These are phyloP conservation scores for Pholiota conissans DNA, from an alignment of 768 basidiomycete genomes.

Conservation along the genomic window DNA sequence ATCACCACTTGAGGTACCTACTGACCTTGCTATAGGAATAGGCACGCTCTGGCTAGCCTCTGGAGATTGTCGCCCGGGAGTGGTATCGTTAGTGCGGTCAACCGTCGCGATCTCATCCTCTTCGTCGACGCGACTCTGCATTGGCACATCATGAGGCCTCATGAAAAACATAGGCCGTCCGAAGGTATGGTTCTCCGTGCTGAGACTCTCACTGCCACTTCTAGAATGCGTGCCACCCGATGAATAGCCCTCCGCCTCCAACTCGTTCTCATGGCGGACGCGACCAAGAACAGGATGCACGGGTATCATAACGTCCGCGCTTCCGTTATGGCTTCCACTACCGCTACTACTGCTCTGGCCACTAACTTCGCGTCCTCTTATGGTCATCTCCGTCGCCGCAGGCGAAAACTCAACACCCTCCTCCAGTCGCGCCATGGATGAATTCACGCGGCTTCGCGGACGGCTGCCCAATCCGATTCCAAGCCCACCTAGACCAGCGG, in stretches of 20 bases:
- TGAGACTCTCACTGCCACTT: constrained; percentile 52
- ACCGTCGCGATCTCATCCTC: constrained; percentile 17
- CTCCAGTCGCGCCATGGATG: constrained; percentile 69
- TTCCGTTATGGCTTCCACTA: constrained; percentile 10
- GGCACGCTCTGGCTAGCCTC: not conserved
- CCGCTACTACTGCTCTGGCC: constrained; percentile 18
- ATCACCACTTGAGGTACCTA: not conserved
- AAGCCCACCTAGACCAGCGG: constrained; percentile 18
- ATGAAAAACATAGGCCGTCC: constrained; percentile 55
- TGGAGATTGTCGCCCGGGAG: constrained; percentile 5
- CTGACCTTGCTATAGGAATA: not conserved
- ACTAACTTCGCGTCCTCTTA: constrained; percentile 18
- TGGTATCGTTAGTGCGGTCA: not conserved
- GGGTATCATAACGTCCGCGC: constrained; percentile 11
- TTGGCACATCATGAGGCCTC: constrained; percentile 26
- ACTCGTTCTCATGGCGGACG: constrained; percentile 16
- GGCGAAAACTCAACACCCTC: constrained; percentile 40
- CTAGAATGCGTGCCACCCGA: constrained; percentile 43
- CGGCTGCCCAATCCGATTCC: constrained; percentile 11
- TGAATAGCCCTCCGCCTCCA: constrained; percentile 27
- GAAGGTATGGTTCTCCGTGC: constrained; percentile 74
- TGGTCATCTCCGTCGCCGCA: constrained; percentile 16
- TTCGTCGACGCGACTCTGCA: constrained; percentile 21
- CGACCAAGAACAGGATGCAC: constrained; percentile 10
- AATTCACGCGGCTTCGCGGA: constrained; percentile 54